Evolutionary conservation across 1,284 basidiomycete species (phyloP).

Genomic region (Violaceomyces palustris): DNA sequence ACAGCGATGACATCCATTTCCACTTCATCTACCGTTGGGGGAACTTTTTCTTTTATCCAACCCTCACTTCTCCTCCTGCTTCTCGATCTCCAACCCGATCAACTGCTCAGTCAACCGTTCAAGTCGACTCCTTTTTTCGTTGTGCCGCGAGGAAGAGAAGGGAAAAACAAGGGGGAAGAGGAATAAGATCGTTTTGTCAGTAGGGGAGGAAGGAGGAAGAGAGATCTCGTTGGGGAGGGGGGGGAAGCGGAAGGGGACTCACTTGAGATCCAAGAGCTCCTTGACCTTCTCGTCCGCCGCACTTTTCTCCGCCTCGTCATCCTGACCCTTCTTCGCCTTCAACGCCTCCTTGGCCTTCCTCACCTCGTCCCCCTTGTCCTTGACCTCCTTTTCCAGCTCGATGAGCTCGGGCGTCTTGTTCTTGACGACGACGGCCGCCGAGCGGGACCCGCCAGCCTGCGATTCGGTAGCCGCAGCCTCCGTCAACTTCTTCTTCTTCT

Average conservation of each 20-base stretch:
- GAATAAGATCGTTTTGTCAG: too few species aligned
- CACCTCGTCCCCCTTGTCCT: slow-evolving; percentile 34
- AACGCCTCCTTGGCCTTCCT: slow-evolving; percentile 33
- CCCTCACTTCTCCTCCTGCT: too few species aligned
- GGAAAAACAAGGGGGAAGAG: too few species aligned
- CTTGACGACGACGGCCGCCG: slow-evolving; percentile 27
- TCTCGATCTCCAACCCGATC: too few species aligned
- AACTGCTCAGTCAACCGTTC: too few species aligned
- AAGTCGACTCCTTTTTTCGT: too few species aligned
- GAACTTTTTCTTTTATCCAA: too few species aligned
- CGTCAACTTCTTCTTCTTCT: slow-evolving; percentile 41
- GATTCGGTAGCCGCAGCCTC: slow-evolving; percentile 28
- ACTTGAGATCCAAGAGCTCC: slow-evolving; percentile 68
- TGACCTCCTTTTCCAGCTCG: slow-evolving; percentile 31
- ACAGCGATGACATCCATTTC: too few species aligned
- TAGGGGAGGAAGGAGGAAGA: too few species aligned
- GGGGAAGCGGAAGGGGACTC: background rate
- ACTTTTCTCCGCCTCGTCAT: slow-evolving; percentile 65
- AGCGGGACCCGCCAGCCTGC: background rate
- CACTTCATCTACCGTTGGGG: too few species aligned
- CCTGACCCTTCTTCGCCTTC: slow-evolving; percentile 23
- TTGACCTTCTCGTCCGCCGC: slow-evolving; percentile 90
- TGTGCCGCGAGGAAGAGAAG: too few species aligned
- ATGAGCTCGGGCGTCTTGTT: slow-evolving; percentile 42
- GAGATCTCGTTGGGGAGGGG: background rate